A percentile compares a stretch with the other conserved stretches of the same genome.
These are phyloP conservation scores for Chlorencoelia australis DNA, from an alignment of 2,329 filamentous ascomycete genomes.

Conservation along the genomic window DNA sequence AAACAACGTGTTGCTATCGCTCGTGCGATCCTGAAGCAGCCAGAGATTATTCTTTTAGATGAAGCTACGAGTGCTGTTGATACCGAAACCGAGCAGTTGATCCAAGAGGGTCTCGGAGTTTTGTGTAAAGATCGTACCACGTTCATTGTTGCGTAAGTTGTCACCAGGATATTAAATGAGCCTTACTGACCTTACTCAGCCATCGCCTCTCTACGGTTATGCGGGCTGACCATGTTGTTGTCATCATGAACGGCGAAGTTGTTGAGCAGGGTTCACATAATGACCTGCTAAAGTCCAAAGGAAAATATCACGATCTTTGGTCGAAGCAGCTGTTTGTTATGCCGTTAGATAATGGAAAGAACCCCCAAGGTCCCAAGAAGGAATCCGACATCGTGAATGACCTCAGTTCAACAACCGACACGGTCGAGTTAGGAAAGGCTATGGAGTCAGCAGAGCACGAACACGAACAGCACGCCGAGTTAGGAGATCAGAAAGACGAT, in stretches of 20 bases:
- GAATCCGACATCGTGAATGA: constrained; percentile 24
- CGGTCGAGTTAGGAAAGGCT: constrained; percentile 12
- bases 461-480: constrained; percentile 7
- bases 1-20: constrained; percentile 83
- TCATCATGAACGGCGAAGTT: constrained; percentile 41
- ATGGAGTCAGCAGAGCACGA: constrained; percentile 8
- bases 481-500: background rate
- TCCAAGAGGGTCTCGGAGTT: constrained; percentile 53
- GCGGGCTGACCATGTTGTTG: constrained; percentile 42
- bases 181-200: constrained; percentile 15
- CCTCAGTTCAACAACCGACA: constrained; percentile 14
- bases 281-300: constrained; percentile 35
- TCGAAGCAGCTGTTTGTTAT: constrained; percentile 32
- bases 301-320: constrained; percentile 44
- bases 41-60: constrained; percentile 84
- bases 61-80: constrained; percentile 93
- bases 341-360: constrained; percentile 17
- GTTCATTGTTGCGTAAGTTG: constrained; percentile 28
- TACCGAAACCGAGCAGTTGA: constrained; percentile 86
- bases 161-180: background rate
- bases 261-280: constrained; percentile 42
- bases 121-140: constrained; percentile 40
- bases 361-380: constrained; percentile 18
- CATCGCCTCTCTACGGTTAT: constrained; percentile 45
- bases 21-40: constrained; percentile 82